Base-by-base conservation (phyloP, 75 land plant genomes). In the Larix kaempferi region DNA sequence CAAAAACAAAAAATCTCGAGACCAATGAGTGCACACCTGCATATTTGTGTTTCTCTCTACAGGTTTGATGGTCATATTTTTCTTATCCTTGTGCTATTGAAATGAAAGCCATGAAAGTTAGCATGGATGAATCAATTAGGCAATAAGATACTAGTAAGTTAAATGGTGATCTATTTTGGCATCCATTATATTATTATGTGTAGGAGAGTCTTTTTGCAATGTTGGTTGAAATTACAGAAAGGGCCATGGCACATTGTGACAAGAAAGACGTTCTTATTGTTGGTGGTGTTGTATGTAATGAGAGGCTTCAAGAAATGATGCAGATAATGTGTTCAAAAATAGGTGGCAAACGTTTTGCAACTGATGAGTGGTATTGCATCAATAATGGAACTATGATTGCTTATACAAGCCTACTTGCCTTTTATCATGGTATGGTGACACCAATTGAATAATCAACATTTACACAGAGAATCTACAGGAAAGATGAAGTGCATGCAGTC, bases 341-440 rank as follows among this genome's bases (percentile, higher is more conserved):
- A 61, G 95, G 93, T 16, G 99, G 97, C 17, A 84, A 56, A 62
- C 81, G 94, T 41, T 97, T 84, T 80, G 90, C 99, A 59, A 97
- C 95, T 4, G 98, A 97, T 82, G 99, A 97, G 52, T 77, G 99
- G 59, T 97, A 97, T 61, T 97, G 98, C 65, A 82, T 97, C 77
- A 95, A 97, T 76, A 97, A 97, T 81, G 99, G 99, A 54, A 98
- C 99, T 11, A 97, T 97, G 99, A 97, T 97, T 73, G 98, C 99
- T 54, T 97, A 94, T 74, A 94, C 99, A 25, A 95, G 99, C 72
- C 91, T 97, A 29, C 91, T 94, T 79, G 95, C 92, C 37, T 92
- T 75, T 87, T 92, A 91, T 22, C 79, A 88, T 83, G 99, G 98
- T 0, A 49, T 79, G 17, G 69, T 80, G n/a, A 97, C 99, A 21